Evolutionary conservation across 495 filamentous ascomycete genomes (phyloP).

Genomic region (Filosporella fistucella): DNA sequence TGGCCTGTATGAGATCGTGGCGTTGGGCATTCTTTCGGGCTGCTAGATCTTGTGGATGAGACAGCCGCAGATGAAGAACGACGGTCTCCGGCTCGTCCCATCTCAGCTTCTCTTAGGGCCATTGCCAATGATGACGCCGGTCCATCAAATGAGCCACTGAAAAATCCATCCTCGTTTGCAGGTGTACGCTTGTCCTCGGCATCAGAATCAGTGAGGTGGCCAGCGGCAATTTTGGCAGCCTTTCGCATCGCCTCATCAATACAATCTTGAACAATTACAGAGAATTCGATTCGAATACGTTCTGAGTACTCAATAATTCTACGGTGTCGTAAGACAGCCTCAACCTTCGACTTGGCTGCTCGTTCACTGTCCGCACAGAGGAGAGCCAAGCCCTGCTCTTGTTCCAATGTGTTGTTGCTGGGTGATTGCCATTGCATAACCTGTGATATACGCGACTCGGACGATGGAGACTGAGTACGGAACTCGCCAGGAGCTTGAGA

Average conservation of each 20-base stretch:
- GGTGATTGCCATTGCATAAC: slow-evolving; percentile 95
- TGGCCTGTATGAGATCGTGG: slow-evolving; percentile 79
- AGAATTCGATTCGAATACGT: slow-evolving; percentile 89
- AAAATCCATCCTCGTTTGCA: slow-evolving; percentile 40
- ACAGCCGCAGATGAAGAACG: slow-evolving; percentile 38
- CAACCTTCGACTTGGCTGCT: slow-evolving; percentile 80
- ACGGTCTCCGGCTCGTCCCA: slow-evolving; percentile 24
- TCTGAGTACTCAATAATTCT: slow-evolving; percentile 94
- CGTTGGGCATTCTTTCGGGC: slow-evolving; percentile 86
- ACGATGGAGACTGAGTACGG: slow-evolving; percentile 90
- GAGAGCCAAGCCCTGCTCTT: slow-evolving; percentile 86
- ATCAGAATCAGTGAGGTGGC: slow-evolving; percentile 76
- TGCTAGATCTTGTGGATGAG: slow-evolving; percentile 69
- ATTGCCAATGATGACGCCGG: slow-evolving; percentile 53
- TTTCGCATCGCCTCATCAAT: slow-evolving; percentile 89
- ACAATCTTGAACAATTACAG: slow-evolving; percentile 86
- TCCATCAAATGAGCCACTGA: slow-evolving; percentile 50
- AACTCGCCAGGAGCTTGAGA: slow-evolving; percentile 64
- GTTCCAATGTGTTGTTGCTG: slow-evolving; percentile 83
- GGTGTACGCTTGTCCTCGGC: slow-evolving; percentile 35
- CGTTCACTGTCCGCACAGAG: slow-evolving; percentile 84
- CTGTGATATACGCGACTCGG: slow-evolving; percentile 86
- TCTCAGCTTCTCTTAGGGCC: slow-evolving; percentile 44
- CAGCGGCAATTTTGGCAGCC: slow-evolving; percentile 80
- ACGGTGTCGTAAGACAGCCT: slow-evolving; percentile 85